Conservation (phyloP, 1,139 yeast species). For the Diutina siamensis region DNA sequence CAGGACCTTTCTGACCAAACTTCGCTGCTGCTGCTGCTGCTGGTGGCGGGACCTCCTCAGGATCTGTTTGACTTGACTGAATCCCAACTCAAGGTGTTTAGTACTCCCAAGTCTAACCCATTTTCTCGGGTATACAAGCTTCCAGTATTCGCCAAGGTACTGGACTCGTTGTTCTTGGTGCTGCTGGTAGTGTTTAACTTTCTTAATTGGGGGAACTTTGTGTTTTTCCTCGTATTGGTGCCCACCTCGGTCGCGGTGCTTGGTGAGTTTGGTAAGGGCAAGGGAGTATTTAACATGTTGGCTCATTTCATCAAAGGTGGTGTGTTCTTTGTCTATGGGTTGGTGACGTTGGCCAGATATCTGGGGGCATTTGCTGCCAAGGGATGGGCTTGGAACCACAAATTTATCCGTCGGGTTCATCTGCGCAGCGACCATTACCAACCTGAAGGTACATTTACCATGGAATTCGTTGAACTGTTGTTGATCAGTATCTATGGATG, state of each 20-base stretch:
- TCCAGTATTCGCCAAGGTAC: constrained; percentile 10
- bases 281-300: constrained; percentile 60
- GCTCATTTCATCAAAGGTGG: constrained; percentile 98
- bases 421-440: constrained; percentile 14
- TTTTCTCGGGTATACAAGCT: constrained; percentile 6
- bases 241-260: constrained; percentile 74
- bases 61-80: constrained; percentile 3
- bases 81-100: constrained; percentile 4
- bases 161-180: constrained; percentile 22
- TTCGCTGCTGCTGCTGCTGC: neutral
- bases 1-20: neutral
- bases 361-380: constrained; percentile 64
- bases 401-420: constrained; percentile 18
- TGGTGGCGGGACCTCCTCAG: neutral
- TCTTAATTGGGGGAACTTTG: constrained; percentile 56
- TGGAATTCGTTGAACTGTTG: constrained; percentile 77
- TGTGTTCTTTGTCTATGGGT: constrained; percentile 67
- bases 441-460: constrained; percentile 52
- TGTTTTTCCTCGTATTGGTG: constrained; percentile 46
- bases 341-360: constrained; percentile 70
- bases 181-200: constrained; percentile 31
- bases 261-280: constrained; percentile 54
- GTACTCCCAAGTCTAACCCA: neutral
- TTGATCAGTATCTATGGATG: constrained; percentile 79
- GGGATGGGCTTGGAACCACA: constrained; percentile 91